Percentiles rank a stretch among this genome's conserved stretches.
Evolutionary conservation across 495 filamentous ascomycete species (phyloP).

Genomic region (Aspergillus panamensis): DNA sequence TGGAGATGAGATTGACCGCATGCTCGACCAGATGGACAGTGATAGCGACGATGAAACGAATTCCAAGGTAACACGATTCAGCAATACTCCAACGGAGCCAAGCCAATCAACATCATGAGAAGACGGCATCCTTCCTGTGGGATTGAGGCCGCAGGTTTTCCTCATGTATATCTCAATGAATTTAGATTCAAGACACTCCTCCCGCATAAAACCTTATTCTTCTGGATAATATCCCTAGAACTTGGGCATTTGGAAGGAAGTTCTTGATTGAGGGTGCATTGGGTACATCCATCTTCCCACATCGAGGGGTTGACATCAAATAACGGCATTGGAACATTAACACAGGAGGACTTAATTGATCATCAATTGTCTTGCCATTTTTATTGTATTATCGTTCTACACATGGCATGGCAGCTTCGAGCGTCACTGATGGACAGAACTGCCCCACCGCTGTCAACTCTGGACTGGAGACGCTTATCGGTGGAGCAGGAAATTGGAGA

Average conservation of each 20-base stretch:
- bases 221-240: too few relatives aligned
- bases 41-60: conserved; percentile 39
- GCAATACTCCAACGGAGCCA: not conserved
- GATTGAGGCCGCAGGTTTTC: too few relatives aligned
- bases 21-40: conserved; percentile 52
- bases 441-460: not conserved
- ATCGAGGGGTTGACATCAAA: too few relatives aligned
- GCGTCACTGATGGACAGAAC: not conserved
- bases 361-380: too few relatives aligned
- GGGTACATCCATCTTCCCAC: not conserved
- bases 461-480: not conserved
- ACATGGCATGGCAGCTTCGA: not conserved
- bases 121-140: too few relatives aligned
- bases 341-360: too few relatives aligned
- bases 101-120: too few relatives aligned
- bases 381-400: not conserved
- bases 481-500: not conserved
- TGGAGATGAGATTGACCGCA: conserved; percentile 50
- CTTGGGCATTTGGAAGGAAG: not conserved
- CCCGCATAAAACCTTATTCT: too few relatives aligned
- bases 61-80: conserved; percentile 16
- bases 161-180: too few relatives aligned
- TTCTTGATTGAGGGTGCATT: not conserved
- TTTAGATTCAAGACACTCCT: too few relatives aligned
- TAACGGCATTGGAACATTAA: too few relatives aligned